Evolutionary conservation across 768 basidiomycete genomes (phyloP), one percentile per base, ranked within the genome.

Genomic region (Amanita subjunquillea): DNA sequence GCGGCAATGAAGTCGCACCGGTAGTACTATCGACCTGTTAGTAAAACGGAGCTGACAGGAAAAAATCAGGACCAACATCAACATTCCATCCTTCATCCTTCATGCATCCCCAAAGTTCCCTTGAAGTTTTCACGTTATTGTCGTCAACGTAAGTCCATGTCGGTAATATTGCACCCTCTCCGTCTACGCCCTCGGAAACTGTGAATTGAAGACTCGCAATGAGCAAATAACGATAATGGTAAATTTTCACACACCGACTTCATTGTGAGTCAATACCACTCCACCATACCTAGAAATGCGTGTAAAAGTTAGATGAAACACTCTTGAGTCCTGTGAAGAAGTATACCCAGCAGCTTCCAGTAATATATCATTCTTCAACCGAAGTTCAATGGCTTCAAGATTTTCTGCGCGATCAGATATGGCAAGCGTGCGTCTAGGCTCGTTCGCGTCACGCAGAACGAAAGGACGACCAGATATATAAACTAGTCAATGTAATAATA

Each of bases 341-440:
- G 42, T 65, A 51, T 53, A 87, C 86, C 82, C 80, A 48, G 72
- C 66, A 7, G 88, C 82, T 70, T 99, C 95, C 54, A 82, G 79
- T 22, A 98, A 69, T 46, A 99, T 94, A 60, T 99, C 96, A 46
- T 82, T 77, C 71, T 92, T 96, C 57, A 98, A 67, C 46, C 95
- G 79, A 44, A 73, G 72, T 67, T 94, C 96, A 53, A 98, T 95
- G 0, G 83, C 92, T 63, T 97, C 96, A 8, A 98, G 73, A 62
- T 94, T 96, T 67, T 92, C 87, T 2, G 92, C 88, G n/a, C 96
- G 78, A 67, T 95, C 91, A 22, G 92, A 93, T 32, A 97, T 67
- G 10, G 82, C 72, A 48, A 96, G 73, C 0, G 85, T 87, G 40
- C 79, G 78, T 50, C 87, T 78, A 3, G 93, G 93, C 55, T 89